A percentile compares a stretch with the other conserved stretches of the same genome.
phyloP scores from a whole-genome alignment of 2,329 filamentous ascomycete species.

The Simplicillium sp. region DNA sequence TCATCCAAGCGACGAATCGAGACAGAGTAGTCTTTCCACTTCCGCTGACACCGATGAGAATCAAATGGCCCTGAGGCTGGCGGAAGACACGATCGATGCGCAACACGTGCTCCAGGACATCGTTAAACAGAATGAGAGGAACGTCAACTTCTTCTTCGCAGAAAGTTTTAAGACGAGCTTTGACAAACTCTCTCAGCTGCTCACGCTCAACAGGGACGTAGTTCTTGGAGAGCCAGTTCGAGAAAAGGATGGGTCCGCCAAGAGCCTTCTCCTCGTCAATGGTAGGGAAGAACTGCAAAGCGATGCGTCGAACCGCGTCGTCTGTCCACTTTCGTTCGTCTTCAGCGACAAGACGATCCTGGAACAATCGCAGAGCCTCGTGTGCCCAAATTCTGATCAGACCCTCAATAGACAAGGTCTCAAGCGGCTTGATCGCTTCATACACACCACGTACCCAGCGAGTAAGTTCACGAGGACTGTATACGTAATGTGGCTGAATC shows the following conservation, averaged over 20 bases:
- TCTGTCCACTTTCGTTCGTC: constrained; percentile 95
- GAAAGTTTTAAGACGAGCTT: constrained; percentile 93
- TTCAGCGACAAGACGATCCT: constrained; percentile 90
- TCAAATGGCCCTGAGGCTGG: constrained; percentile 95
- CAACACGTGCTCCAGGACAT: constrained; percentile 94
- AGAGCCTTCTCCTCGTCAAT: constrained; percentile 85
- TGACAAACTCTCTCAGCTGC: constrained; percentile 91
- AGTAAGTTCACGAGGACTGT: constrained; percentile 96
- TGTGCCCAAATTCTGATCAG: constrained; percentile 97
- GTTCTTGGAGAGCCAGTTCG: constrained; percentile 98
- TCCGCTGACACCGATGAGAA: constrained; percentile 95
- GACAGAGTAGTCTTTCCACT: constrained; percentile 98
- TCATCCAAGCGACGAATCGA: constrained; percentile 99
- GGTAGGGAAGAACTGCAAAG: constrained; percentile 87
- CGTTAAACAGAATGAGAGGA: constrained; percentile 97
- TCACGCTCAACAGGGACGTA: constrained; percentile 96
- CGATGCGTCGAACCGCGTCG: constrained; percentile 76
- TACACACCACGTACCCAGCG: constrained; percentile 97
- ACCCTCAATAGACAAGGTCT: constrained; percentile 79
- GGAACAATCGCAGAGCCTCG: constrained; percentile 90
- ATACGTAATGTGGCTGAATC: constrained; percentile 98
- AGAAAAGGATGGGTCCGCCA: constrained; percentile 90
- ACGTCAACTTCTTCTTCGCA: constrained; percentile 99
- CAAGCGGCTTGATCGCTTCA: constrained; percentile 88
- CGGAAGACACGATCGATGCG: constrained; percentile 98